These are phyloP conservation scores for Microdochium nivale DNA, from an alignment of 2,329 filamentous ascomycete species.

Conservation along the genomic window DNA sequence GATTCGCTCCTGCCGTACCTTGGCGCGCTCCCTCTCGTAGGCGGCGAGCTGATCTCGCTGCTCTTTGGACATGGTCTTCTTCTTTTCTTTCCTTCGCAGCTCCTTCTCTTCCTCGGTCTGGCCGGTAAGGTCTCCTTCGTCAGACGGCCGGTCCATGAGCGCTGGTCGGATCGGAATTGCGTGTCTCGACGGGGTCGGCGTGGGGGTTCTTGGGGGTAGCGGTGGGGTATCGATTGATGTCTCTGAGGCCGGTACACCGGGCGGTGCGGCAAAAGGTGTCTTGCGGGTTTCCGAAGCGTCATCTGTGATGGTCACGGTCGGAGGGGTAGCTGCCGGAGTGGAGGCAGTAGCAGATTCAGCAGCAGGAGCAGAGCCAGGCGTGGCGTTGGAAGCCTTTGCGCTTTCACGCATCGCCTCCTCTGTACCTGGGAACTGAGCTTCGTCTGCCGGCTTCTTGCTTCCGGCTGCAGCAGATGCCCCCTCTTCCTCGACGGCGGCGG, in stretches of 20 bases:
- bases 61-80: conserved; percentile 84
- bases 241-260: not conserved
- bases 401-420: conserved; percentile 49
- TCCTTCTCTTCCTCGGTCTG: conserved; percentile 68
- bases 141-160: conserved; percentile 74
- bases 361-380: conserved; percentile 6
- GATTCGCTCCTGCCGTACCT: conserved; percentile 82
- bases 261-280: conserved; percentile 16
- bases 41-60: conserved; percentile 86
- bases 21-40: conserved; percentile 77
- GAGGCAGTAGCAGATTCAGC: conserved; percentile 5
- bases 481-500: conserved; percentile 38
- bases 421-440: conserved; percentile 47
- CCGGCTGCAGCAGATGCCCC: conserved; percentile 37
- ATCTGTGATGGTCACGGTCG: conserved; percentile 17
- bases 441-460: conserved; percentile 37
- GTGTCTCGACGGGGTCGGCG: conserved; percentile 25
- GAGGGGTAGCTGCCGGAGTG: conserved; percentile 1
- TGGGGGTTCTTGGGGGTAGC: conserved; percentile 26
- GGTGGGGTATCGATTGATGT: conserved; percentile 25
- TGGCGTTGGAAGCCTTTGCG: conserved; percentile 26
- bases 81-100: conserved; percentile 69
- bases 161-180: conserved; percentile 71
- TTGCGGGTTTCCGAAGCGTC: conserved; percentile 18
- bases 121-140: conserved; percentile 63